Percentiles rank a stretch among this genome's conserved stretches.
Evolutionary conservation across 2,329 filamentous ascomycete species (phyloP).

Genomic region (Falciphora oryzae): DNA sequence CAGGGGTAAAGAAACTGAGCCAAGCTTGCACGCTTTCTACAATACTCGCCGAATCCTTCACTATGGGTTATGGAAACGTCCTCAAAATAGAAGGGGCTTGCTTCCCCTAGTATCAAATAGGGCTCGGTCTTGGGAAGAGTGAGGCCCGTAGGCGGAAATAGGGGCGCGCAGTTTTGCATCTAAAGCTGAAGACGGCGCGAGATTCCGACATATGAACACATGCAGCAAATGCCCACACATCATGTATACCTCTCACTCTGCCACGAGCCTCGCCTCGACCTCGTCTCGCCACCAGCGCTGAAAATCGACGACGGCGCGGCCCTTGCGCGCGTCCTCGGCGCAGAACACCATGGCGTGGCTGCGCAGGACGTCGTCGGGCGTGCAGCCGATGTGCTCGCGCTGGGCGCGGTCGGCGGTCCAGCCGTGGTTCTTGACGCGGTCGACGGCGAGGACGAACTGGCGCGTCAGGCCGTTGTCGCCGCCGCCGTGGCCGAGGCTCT

Average conservation of each 20-base stretch:
- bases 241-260: not conserved
- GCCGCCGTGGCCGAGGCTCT: conserved; percentile 61
- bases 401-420: conserved; percentile 68
- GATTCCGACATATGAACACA: too few relatives aligned
- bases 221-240: too few relatives aligned
- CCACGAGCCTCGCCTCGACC: conserved; percentile 27
- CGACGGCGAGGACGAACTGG: conserved; percentile 78
- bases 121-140: too few relatives aligned
- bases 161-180: too few relatives aligned
- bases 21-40: not conserved
- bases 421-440: conserved; percentile 66
- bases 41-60: not conserved
- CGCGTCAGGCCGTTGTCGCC: conserved; percentile 74
- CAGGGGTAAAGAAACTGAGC: not conserved
- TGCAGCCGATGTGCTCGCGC: conserved; percentile 69
- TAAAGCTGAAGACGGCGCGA: too few relatives aligned
- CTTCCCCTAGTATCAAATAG: too few relatives aligned
- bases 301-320: conserved; percentile 69
- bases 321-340: conserved; percentile 75
- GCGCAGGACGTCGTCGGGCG: conserved; percentile 77
- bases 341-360: conserved; percentile 93
- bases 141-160: too few relatives aligned
- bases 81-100: too few relatives aligned
- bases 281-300: conserved; percentile 65
- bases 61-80: not conserved